These are phyloP conservation scores for Chlamydomonas asymmetrica DNA, from an alignment of 139 green algal genomes.

Conservation along the genomic window DNA sequence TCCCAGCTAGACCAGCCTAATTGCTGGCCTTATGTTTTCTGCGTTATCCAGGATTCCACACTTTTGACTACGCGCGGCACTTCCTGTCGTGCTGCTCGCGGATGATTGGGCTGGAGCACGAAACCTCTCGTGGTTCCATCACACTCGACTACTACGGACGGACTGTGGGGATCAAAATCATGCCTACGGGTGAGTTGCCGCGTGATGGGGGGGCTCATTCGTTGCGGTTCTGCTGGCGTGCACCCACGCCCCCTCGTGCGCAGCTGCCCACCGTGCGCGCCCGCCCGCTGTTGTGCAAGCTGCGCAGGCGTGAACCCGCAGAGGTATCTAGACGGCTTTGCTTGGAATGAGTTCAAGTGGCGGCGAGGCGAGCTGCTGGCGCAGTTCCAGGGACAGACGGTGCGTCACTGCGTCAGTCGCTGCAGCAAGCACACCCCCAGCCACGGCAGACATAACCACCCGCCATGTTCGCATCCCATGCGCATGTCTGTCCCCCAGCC, in stretches of 20 bases:
- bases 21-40: too few relatives aligned
- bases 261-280: too few relatives aligned
- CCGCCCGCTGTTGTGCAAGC: too few relatives aligned
- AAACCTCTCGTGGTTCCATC: conserved; percentile 87
- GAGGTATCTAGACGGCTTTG: conserved; percentile 79
- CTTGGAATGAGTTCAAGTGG: conserved; percentile 90
- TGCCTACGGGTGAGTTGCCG: conserved; percentile 77
- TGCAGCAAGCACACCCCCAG: too few relatives aligned
- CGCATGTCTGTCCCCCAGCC: too few relatives aligned
- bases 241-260: too few relatives aligned
- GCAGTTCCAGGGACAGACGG: conserved; percentile 61
- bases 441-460: too few relatives aligned
- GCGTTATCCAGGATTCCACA: conserved; percentile 96
- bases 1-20: too few relatives aligned
- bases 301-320: conserved; percentile 80
- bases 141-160: conserved; percentile 96
- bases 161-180: conserved; percentile 96
- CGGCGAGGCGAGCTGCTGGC: conserved; percentile 83
- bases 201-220: too few relatives aligned
- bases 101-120: conserved; percentile 96
- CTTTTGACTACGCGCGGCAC: conserved; percentile 98
- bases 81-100: conserved; percentile 95
- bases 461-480: too few relatives aligned
- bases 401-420: too few relatives aligned
- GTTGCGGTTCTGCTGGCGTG: too few relatives aligned